A percentile compares a stretch with the other conserved stretches of the same genome.
Conservation (phyloP, 345 rosid genomes). For the Syzygium oleosum region DNA sequence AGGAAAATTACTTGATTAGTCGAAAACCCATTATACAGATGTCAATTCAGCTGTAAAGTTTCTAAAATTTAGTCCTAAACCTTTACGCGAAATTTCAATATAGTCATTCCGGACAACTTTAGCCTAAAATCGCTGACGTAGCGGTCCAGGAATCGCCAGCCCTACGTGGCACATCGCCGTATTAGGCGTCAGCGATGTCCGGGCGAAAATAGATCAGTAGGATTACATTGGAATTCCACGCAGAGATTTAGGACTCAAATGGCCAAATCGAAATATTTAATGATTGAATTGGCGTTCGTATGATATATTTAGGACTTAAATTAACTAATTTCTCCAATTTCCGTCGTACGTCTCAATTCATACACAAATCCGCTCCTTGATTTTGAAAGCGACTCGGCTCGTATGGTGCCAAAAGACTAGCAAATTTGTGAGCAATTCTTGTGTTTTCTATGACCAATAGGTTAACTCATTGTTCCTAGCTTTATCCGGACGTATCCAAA, state of each 20-base stretch:
- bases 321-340: background rate
- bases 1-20: background rate
- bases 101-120: accelerated
- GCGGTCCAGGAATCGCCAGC: accelerated
- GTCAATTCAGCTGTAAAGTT: background rate
- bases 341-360: background rate
- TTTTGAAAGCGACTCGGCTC: background rate
- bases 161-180: accelerated
- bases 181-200: accelerated
- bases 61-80: accelerated
- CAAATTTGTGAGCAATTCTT: background rate
- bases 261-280: background rate
- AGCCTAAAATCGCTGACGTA: accelerated
- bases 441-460: background rate
- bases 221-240: accelerated
- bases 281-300: too few relatives aligned
- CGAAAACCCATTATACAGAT: background rate
- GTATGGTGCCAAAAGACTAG: background rate
- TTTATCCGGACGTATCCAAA: background rate
- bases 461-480: background rate
- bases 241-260: too few relatives aligned
- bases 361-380: background rate
- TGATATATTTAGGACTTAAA: background rate
- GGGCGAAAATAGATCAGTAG: accelerated
- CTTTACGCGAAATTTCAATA: accelerated